Base-by-base conservation (phyloP, 306 rosid genomes). In the Gastrolobium bilobum region DNA sequence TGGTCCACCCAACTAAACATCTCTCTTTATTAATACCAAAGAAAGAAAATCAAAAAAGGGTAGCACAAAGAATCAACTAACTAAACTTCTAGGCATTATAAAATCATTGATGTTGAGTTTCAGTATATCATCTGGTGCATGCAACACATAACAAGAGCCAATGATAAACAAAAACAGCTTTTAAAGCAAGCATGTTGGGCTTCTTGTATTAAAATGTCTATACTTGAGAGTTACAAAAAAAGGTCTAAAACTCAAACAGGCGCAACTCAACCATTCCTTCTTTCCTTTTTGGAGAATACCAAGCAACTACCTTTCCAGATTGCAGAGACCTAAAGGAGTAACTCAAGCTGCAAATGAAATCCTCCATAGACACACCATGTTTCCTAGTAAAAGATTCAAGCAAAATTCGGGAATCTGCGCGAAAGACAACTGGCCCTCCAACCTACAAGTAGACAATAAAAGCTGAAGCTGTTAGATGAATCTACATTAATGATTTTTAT, bases 241-340 rank as follows among this genome's bases (percentile, higher is more conserved):
- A 56, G 11, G 53, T 29, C 75, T 81, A 94, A 86, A 91, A 94
- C 85, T 94, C 97, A 26, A 47, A 91, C 7, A 94, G 26, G 10
- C 95, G 91, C 54, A 94, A 85, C 84, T 94, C 97, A 54, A 94
- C 75, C 99, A 94, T 94, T 68, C 97, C 99, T 59, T 94, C 99
- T 81, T 91, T 92, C 69, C 95, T 76, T 81, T 89, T 88, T 0
- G 97, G 97, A 65, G 99, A 92, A 81, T 87, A 94, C 99, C 99
- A 94, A 63, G 93, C 95, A 70, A 94, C 95, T 0, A 92, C 79
- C 88, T 91, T 94, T 68, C 93, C 99, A 0, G 99, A 92, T 29
- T 75, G 14, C 26, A 92, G 44, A 75, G 81, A 84, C 83, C 79
- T 81, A 31, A 91, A 76, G 33, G 97, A 91, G 90, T 92, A 94